phyloP scores from a whole-genome alignment of 148 eudicot species.

The Chenopodium album region DNA sequence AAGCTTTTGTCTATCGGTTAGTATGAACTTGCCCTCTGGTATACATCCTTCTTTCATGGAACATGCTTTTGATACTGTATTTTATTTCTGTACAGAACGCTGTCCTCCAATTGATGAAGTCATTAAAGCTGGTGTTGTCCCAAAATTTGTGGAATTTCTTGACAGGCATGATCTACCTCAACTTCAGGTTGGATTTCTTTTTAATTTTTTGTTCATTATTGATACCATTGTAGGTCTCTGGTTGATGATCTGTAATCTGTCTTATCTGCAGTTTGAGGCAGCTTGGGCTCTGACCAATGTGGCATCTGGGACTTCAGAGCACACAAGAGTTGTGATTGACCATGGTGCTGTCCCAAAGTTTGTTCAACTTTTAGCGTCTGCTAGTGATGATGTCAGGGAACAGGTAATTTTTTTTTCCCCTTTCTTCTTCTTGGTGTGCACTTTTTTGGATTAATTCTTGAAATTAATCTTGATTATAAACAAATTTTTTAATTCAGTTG shows the following conservation, averaged over 20 bases:
- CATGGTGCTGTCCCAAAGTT: constrained; percentile 84
- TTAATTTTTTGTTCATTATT: background rate
- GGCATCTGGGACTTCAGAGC: constrained; percentile 95
- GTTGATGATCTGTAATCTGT: constrained; percentile 1
- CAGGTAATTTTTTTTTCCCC: constrained; percentile 43
- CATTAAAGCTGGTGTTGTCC: constrained; percentile 80
- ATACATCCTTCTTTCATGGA: constrained; percentile 4
- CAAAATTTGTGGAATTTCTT: constrained; percentile 83
- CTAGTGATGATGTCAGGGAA: constrained; percentile 92
- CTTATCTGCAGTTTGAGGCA: constrained; percentile 71
- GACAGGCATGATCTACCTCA: constrained; percentile 82
- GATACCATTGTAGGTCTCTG: background rate
- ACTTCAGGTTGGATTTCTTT: constrained; percentile 58
- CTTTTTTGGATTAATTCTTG: background rate
- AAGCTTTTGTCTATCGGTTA: constrained; percentile 86
- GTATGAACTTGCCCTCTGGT: background rate
- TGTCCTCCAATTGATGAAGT: constrained; percentile 92
- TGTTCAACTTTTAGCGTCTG: constrained; percentile 79
- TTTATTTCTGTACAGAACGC: constrained; percentile 52
- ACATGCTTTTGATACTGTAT: constrained; percentile 18
- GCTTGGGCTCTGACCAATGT: constrained; percentile 97
- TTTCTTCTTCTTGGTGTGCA: background rate
- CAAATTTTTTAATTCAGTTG: background rate
- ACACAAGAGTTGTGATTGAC: constrained; percentile 83
- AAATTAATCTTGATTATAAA: background rate